phyloP scores from a whole-genome alignment of 805 yeast species.

The Candida morakotiae region DNA sequence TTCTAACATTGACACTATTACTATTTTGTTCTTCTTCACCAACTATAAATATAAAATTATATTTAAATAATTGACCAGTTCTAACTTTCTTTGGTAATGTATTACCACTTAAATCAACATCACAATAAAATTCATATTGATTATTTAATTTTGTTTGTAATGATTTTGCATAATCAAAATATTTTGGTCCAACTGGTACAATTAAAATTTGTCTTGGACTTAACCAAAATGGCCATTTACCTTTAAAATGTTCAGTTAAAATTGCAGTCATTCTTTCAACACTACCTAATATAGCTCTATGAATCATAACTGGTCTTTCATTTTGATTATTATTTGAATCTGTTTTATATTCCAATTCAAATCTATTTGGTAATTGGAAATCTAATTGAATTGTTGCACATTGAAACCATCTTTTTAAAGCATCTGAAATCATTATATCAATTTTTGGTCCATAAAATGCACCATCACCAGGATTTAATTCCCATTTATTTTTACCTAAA shows the following conservation, averaged over 20 bases:
- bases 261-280: conserved; percentile 99
- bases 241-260: conserved; percentile 95
- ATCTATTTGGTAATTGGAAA: conserved; percentile 95
- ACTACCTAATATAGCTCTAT: conserved; percentile 97
- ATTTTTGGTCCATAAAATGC: conserved; percentile 95
- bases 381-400: conserved; percentile 98
- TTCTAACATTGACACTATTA: conserved; percentile 87
- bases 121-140: conserved; percentile 80
- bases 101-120: conserved; percentile 90
- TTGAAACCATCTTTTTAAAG: conserved; percentile 94
- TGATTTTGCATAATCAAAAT: conserved; percentile 82
- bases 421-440: conserved; percentile 93
- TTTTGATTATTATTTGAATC: conserved; percentile 53
- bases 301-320: conserved; percentile 97
- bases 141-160: conserved; percentile 64
- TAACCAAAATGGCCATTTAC: conserved; percentile 99
- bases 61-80: conserved; percentile 90
- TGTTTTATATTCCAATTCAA: conserved; percentile 82
- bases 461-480: conserved; percentile 94
- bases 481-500: conserved; percentile 82
- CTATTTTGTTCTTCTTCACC: conserved; percentile 90
- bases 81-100: conserved; percentile 98
- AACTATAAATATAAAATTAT: conserved; percentile 93
- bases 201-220: conserved; percentile 98
- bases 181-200: conserved; percentile 95